Evolutionary conservation across 257 asterid species (phyloP), one percentile per base, ranked within the genome.

Genomic region (Gardenia jasminoides): DNA sequence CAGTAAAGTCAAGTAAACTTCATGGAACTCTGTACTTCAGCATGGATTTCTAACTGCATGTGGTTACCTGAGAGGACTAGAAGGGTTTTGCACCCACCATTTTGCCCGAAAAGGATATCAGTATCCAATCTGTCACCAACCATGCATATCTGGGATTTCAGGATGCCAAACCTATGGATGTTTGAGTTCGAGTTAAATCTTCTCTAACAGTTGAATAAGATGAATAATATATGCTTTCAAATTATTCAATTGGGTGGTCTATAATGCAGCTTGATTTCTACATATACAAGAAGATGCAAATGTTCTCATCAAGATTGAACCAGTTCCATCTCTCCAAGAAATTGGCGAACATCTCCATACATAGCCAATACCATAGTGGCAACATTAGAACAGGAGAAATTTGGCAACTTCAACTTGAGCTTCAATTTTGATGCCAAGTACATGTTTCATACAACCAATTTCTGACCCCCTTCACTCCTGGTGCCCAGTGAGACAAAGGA

Each of bases 131-230:
- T 91, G 85, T 93, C 98, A 19, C 98, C 99, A 43, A 93, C 98
- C 99, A 93, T 93, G 91, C 98, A 95, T 84, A 93, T 95, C 84
- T 95, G 97, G 36, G 99, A 93, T 82, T 95, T 95, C 76, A 91
- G 82, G 80, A 95, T 95, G 79, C 88, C 85, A 76, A 95, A 95
- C 88, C 97, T 95, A 91, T 85, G 30, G 64, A 74, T 24, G 70
- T 76, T 80, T 80, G 39, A 71, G 39, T 52, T 64, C 56, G 70
- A 67, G 47, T 79, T 72, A 15, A 58, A 39, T 9, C 68, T 36
- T 15, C 36, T 3, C 52, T 69, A 46, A 71, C 43, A 12, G 26
- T 28, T 20, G 3, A 28, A 62, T 30, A 9, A 28, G 3, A 3
- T 28, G 26, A 64, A 62, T 64, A 26, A 28, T 7, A 6, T 12